Percentiles rank a stretch among this genome's conserved stretches.
Conservation (phyloP, 106 monocot genomes). For the Dendrobium chrysotoxum region DNA sequence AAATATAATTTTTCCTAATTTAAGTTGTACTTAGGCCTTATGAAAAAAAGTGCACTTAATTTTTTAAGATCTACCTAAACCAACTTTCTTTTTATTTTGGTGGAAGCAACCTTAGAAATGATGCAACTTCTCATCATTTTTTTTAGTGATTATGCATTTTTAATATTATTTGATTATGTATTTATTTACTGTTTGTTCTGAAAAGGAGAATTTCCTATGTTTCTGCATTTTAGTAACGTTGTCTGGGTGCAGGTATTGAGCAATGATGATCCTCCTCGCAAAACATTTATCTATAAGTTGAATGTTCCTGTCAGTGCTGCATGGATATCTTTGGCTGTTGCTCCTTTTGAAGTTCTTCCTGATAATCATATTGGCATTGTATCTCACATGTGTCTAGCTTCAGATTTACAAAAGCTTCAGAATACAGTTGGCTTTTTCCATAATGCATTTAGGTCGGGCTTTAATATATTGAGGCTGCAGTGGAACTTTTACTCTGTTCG, state of each 20-base stretch:
- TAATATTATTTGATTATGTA: background rate
- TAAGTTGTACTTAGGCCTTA: background rate
- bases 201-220: background rate
- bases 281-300: slow-evolving; percentile 83
- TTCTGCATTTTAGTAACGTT: background rate
- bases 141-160: background rate
- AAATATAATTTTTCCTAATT: background rate
- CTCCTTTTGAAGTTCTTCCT: slow-evolving; percentile 81
- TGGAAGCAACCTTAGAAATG: background rate
- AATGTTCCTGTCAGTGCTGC: slow-evolving; percentile 65
- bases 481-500: background rate
- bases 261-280: slow-evolving; percentile 72
- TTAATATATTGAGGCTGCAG: background rate
- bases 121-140: background rate
- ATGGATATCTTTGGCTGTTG: slow-evolving; percentile 91
- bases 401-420: slow-evolving; percentile 58
- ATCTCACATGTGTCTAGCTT: slow-evolving; percentile 73
- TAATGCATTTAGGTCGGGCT: slow-evolving; percentile 61
- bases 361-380: slow-evolving; percentile 62
- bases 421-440: slow-evolving; percentile 89
- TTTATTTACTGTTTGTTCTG: background rate
- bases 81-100: background rate
- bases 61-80: background rate
- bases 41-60: background rate
- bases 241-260: slow-evolving; percentile 60